A percentile compares a stretch with the other conserved stretches of the same genome.
These are phyloP conservation scores for Sclerotinia borealis DNA, from an alignment of 2,329 filamentous ascomycete species.

Conservation along the genomic window DNA sequence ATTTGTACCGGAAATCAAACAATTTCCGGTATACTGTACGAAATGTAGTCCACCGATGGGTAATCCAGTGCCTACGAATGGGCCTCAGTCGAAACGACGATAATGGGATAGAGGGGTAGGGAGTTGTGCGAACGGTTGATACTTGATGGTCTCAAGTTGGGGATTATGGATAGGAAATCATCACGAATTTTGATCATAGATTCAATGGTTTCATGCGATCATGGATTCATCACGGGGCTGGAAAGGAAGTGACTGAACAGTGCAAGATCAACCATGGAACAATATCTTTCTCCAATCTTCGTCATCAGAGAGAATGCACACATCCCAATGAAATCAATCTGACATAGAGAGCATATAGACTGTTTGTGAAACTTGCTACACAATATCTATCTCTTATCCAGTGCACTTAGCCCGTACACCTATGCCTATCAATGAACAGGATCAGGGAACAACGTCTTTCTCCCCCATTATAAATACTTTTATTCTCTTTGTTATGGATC, in stretches of 20 bases:
- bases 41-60: background rate
- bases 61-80: background rate
- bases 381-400: background rate
- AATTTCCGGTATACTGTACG: background rate
- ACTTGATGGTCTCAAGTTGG: background rate
- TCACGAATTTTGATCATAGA: background rate
- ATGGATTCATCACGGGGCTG: background rate
- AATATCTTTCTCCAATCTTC: background rate
- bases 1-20: constrained; percentile 3
- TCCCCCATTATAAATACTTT: background rate
- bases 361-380: background rate
- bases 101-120: background rate
- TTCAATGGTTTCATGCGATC: background rate
- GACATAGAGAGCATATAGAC: background rate
- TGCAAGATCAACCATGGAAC: background rate
- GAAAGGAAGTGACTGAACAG: background rate
- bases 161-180: background rate
- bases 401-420: background rate
- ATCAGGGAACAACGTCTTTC: background rate
- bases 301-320: background rate
- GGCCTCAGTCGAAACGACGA: background rate
- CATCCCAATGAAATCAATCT: background rate
- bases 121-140: background rate
- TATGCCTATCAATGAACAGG: background rate
- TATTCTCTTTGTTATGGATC: background rate